Percentiles rank a stretch among this genome's conserved stretches.
Conservation (phyloP, 495 filamentous ascomycete genomes). For the Xylaria intraflava region DNA sequence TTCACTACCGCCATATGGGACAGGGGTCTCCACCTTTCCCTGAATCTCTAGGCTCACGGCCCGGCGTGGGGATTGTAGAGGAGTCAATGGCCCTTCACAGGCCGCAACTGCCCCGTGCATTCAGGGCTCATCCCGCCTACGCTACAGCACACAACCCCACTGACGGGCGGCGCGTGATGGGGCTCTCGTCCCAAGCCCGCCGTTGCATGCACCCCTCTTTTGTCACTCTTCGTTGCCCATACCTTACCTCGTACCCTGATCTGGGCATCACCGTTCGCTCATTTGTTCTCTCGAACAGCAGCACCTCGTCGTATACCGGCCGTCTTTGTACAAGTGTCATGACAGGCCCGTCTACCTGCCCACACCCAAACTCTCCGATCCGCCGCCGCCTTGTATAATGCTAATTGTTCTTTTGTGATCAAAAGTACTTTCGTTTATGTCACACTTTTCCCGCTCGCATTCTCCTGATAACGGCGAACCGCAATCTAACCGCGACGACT, state of each 20-base stretch:
- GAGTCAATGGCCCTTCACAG: no score
- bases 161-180: no score
- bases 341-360: neutral
- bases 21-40: conserved; percentile 5
- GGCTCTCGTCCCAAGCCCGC: neutral
- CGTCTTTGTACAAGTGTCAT: neutral
- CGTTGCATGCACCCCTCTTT: neutral
- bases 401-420: conserved; percentile 12
- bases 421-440: conserved; percentile 56
- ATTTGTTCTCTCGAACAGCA: no score
- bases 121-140: neutral
- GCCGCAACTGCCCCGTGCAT: no score
- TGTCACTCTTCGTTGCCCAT: neutral
- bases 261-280: neutral
- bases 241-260: neutral
- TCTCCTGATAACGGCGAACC: conserved; percentile 21
- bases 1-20: neutral
- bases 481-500: conserved; percentile 30
- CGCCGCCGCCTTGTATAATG: conserved; percentile 1
- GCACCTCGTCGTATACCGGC: conserved; percentile 3
- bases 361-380: no score
- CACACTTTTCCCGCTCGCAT: conserved; percentile 43
- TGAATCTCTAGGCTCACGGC: neutral
- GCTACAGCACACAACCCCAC: neutral
- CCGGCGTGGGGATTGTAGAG: neutral